These are phyloP conservation scores for Sonneratia caseolaris DNA, from an alignment of 345 rosid genomes.

Conservation along the genomic window DNA sequence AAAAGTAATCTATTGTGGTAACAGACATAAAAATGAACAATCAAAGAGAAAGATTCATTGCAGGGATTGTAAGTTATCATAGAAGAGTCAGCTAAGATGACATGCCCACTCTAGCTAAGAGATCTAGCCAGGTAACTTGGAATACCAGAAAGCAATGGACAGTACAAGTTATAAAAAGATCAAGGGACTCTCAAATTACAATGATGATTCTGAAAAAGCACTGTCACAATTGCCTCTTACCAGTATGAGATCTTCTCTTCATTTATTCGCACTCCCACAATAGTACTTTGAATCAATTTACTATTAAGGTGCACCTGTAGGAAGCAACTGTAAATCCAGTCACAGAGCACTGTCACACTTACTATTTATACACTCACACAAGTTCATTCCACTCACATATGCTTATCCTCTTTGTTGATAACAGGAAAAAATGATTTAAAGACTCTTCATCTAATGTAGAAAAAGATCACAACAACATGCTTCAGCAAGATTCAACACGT, in stretches of 20 bases:
- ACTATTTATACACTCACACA: not conserved
- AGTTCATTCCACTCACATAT: too few species aligned
- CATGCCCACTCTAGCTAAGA: not conserved
- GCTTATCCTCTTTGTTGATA: not conserved
- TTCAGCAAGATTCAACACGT: conserved; percentile 20
- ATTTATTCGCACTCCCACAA: not conserved
- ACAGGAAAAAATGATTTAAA: too few species aligned
- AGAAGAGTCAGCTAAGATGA: not conserved
- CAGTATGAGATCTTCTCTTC: not conserved
- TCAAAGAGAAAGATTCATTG: not conserved
- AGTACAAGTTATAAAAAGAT: not conserved
- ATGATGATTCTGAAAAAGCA: not conserved
- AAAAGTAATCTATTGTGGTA: not conserved
- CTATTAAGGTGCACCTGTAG: too few species aligned
- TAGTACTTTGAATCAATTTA: not conserved
- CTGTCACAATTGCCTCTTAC: not conserved
- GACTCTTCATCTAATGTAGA: not conserved
- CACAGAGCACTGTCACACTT: too few species aligned
- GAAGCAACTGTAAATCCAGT: too few species aligned
- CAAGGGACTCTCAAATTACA: not conserved
- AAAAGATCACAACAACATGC: conserved; percentile 6
- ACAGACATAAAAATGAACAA: not conserved
- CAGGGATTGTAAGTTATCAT: not conserved
- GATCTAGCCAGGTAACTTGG: not conserved
- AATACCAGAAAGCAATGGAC: not conserved